Evolutionary conservation across 805 yeast genomes (phyloP), one percentile per base, ranked within the genome.

Genomic region (Wickerhamomyces xylosicus): DNA sequence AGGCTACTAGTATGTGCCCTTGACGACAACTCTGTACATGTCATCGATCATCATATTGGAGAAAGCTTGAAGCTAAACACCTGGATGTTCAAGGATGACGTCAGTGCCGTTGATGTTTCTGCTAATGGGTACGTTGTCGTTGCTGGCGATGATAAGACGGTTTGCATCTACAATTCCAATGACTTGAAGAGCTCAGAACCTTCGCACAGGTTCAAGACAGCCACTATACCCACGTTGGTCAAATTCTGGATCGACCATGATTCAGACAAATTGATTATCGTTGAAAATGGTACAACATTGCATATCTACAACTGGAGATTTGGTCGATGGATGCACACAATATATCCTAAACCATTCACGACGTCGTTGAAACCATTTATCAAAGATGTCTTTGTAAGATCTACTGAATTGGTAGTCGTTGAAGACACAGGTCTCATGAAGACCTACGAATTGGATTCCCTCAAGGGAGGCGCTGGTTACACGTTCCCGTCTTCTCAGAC

Each of bases 341-440:
- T 63, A 5, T 61, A 57, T 32, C 63, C 64, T 14, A 45, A 42
- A 19, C 41, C 58, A 11, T 47, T 47, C 34, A 47, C 47, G 4
- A 31, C 34, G 2, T 48, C 45, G 25, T n/a, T 44, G 2, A 19
- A 22, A 10, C 37, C 44, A 7, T 37, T 25, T 25, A 49, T 52
- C 8, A 36, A 36, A 5, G 58, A 53, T 35, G 50, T 59, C 1
- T 36, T 52, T 2, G 29, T 53, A 4, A 32, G 41, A 19, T 46
- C 55, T 18, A 56, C 49, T 2, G 48, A 49, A 31, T 21, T 62
- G 1, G 38, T 56, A 1, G 61, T 59, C 8, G 40, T 58, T 16
- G 65, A 64, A 2, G 47, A 52, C 16, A 16, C 33, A 16, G 64
- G 64, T 4, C 57, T 62, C 61, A 52, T 56, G 53, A 58, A 59